Evolutionary conservation across 164 flowering plant genomes (phyloP).

Genomic region (Vitis amurensis): DNA sequence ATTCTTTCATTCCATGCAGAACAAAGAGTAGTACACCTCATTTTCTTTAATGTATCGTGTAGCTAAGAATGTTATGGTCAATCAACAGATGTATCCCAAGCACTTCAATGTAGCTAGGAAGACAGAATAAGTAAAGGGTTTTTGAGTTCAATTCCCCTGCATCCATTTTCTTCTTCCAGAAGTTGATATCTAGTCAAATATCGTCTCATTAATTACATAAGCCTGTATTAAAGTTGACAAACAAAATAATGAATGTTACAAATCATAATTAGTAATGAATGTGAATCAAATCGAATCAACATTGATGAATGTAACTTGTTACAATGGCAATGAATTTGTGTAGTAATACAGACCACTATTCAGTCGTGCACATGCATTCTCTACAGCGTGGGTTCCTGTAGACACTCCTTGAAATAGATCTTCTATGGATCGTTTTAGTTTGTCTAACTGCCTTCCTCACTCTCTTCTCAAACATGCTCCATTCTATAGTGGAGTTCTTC

Average conservation of each 20-base stretch:
- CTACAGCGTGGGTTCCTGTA: slow-evolving; percentile 67
- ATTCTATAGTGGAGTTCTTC: slow-evolving; percentile 81
- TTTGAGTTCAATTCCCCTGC: no score
- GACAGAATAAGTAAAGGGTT: no score
- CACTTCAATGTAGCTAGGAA: no score
- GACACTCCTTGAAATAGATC: slow-evolving; percentile 59
- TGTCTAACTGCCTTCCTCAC: slow-evolving; percentile 75
- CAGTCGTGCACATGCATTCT: slow-evolving; percentile 60
- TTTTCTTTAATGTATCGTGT: no score
- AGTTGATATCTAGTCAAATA: no score
- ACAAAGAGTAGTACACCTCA: no score
- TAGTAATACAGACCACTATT: not conserved
- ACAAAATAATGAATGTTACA: not conserved
- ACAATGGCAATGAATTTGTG: not conserved
- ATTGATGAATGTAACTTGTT: not conserved
- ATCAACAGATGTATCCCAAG: no score
- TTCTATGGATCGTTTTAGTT: slow-evolving; percentile 51
- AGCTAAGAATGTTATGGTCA: no score
- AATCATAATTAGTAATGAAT: not conserved
- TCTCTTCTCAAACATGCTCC: slow-evolving; percentile 70
- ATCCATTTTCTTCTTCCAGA: no score
- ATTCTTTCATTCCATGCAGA: no score
- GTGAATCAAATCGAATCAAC: not conserved
- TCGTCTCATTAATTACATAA: no score
- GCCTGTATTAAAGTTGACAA: not conserved